Evolutionary conservation across 75 land plant species (phyloP).

Genomic region (Picea sitchensis): DNA sequence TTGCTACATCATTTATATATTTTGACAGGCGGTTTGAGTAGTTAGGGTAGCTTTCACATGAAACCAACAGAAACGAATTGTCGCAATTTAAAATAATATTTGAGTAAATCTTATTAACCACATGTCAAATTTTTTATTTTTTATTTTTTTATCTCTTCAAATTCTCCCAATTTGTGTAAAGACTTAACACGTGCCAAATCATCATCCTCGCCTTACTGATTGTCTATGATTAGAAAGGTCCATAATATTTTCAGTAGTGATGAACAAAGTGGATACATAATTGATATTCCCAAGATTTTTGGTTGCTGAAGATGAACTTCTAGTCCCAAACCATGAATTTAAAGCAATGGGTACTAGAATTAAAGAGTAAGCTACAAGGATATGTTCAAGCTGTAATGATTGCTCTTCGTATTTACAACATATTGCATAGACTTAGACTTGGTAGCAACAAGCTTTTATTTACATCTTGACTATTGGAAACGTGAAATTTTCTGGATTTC

Average conservation of each 20-base stretch:
- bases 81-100: too few relatives aligned
- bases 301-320: not conserved
- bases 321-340: not conserved
- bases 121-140: too few relatives aligned
- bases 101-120: too few relatives aligned
- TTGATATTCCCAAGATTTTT: not conserved
- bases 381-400: slow-evolving; percentile 3
- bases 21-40: too few relatives aligned
- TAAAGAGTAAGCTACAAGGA: slow-evolving; percentile 14
- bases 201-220: not conserved
- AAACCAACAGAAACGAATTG: too few relatives aligned
- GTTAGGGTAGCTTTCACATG: too few relatives aligned
- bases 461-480: slow-evolving; percentile 6
- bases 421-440: not conserved
- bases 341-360: not conserved
- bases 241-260: not conserved
- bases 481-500: slow-evolving; percentile 3
- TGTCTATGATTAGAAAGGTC: not conserved
- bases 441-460: not conserved
- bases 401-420: slow-evolving; percentile 3
- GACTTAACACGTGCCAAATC: too few relatives aligned
- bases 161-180: too few relatives aligned
- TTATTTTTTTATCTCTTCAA: too few relatives aligned
- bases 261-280: not conserved
- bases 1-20: too few relatives aligned